Conservation (phyloP, 257 asterid genomes). For the Solanum rostratum region DNA sequence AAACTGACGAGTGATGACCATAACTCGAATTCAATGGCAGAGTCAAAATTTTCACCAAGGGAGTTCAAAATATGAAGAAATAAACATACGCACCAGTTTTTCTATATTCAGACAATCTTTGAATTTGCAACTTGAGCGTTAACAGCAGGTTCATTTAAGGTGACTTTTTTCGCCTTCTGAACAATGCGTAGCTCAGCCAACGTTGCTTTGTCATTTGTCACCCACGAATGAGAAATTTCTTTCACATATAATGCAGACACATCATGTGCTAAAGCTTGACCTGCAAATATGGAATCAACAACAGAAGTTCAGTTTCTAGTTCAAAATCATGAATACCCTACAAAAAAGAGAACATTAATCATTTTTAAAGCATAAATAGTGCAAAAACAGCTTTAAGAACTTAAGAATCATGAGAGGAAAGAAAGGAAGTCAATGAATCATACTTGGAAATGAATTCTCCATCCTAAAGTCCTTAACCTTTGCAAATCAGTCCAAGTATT, state of each 20-base stretch:
- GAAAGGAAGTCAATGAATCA: no score
- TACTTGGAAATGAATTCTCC: no score
- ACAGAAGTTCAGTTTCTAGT: neutral
- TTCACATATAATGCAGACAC: neutral
- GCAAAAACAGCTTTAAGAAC: no score
- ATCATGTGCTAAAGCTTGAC: neutral
- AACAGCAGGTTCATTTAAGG: constrained; percentile 32
- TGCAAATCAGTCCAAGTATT: no score
- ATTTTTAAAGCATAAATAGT: no score
- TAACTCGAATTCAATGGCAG: fast-evolving
- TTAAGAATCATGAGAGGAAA: no score
- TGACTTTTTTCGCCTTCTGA: constrained; percentile 56
- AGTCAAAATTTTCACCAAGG: neutral
- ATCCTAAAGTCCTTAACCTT: no score
- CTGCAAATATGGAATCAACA: neutral
- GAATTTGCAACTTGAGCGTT: constrained; percentile 30
- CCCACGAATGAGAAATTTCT: neutral
- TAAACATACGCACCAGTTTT: neutral
- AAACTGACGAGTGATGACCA: neutral
- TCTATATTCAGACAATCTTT: constrained; percentile 7
- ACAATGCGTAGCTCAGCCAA: constrained; percentile 62
- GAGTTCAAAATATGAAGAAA: no score
- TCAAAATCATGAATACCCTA: no score
- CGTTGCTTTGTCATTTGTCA: constrained; percentile 75
- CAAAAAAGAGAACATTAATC: no score